Evolutionary conservation across 2,329 filamentous ascomycete species (phyloP), one percentile per base, ranked within the genome.

Genomic region (Aspergillus tamarii): DNA sequence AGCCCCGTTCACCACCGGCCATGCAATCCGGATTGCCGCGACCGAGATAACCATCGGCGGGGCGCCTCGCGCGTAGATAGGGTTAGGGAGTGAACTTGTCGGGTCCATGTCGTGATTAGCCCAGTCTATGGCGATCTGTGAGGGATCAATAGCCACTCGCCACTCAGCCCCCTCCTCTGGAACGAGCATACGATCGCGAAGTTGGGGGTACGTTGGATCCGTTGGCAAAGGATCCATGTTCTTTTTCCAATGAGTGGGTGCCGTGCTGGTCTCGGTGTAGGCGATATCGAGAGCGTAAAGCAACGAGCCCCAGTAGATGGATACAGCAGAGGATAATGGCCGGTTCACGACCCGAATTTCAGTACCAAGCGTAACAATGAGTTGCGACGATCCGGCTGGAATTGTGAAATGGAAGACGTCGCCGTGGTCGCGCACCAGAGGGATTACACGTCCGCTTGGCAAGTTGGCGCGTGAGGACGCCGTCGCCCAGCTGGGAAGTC

Each of bases 11-110:
- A 67, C 69, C 63, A 77, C 41, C 0, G 70, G 65, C 79, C 80
- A 81, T 14, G 75, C 69, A 56, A 83, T 80, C 3, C 52, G 52
- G 4, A 16, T 54, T 1, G 65, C 78, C 67, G 67, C 79, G 80
- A 43, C 28, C 28, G 10, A 36, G 11, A 59, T 21, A 16, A n/a
- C 21, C 30, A 59, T 50, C 11, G 57, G 57, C 6, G 57, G 57
- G 11, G 57, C 57, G 14, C 57, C 57, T 3, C n/a, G 41, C 10
- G 19, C 53, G 46, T 57, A 60, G 14, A 63, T 45, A 6, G 61
- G 62, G 30, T 39, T 64, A 8, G 21, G 34, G 6, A 61, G 57
- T 30, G 52, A 10, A 9, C 19, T 54, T 14, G 30, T n/a, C 7
- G 52, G 52, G 30, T 36, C 52, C n/a, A 21, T 16, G 10, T 54